Evolutionary conservation across 805 yeast species (phyloP), one percentile per base, ranked within the genome.

Genomic region (Yarrowia osloensis): DNA sequence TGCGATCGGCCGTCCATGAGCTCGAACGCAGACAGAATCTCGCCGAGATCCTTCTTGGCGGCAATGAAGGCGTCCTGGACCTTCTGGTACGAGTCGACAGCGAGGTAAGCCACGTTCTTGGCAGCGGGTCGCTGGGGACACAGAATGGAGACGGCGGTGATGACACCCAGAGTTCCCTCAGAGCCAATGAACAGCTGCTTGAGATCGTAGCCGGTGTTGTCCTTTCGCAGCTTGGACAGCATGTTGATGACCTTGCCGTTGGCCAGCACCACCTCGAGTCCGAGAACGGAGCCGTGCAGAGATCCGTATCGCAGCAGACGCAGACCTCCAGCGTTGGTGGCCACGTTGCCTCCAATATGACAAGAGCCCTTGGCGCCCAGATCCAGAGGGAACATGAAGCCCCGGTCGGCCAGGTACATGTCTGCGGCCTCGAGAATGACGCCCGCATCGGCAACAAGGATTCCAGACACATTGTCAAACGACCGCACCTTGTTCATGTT

Each of bases 321-420:
- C 72, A 93, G 82, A 0, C 98, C 98, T 74, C 98, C 98, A 5
- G 98, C 98, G 76, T 94, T 94, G 21, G 97, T 91, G 21, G 97
- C 97, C 50, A 91, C 94, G 66, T 88, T 90, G 70, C 98, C 98
- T 71, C 98, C 98, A 69, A 94, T 88, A 72, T 91, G 97, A 76
- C 98, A 94, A 1, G 97, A 91, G 15, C 98, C 98, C 79, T 93
- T 93, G 42, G 98, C 98, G 68, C 98, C 98, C 69, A 93, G 80
- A 76, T 93, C 98, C 63, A 93, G 81, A 29, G 98, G 98, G 82
- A 92, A 93, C 67, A 93, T 90, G 78, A 89, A 89, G 3, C 95
- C 97, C n/a, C 85, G 79, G 67, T 91, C 95, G 19, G 88, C 87
- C 67, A 93, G 78, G 73, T 75, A 91, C 66, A 82, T 82, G 78